A percentile compares a stretch with the other conserved stretches of the same genome.
Evolutionary conservation across 2,329 filamentous ascomycete species (phyloP).

Genomic region (Neofusicoccum cordaticola): DNA sequence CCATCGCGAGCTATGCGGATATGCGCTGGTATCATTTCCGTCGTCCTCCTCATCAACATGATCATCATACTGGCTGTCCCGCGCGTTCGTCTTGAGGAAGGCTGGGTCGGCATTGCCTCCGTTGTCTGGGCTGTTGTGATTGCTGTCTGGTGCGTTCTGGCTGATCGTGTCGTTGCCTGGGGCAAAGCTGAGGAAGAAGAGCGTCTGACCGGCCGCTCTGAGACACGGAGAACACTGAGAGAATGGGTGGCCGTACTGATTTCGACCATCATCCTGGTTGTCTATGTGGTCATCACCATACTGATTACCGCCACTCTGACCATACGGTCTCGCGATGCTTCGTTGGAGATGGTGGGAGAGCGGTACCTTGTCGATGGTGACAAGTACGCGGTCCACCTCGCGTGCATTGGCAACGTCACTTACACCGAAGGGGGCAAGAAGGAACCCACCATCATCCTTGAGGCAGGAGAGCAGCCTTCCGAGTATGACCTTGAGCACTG

Average conservation of each 20-base stretch:
- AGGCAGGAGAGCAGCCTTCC: slow-evolving; percentile 76
- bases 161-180: slow-evolving; percentile 82
- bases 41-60: slow-evolving; percentile 69
- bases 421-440: slow-evolving; percentile 57
- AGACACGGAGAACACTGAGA: slow-evolving; percentile 74
- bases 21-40: slow-evolving; percentile 64
- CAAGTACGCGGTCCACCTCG: slow-evolving; percentile 84
- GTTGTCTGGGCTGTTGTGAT: slow-evolving; percentile 81
- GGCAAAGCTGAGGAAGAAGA: slow-evolving; percentile 93
- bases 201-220: slow-evolving; percentile 81
- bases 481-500: slow-evolving; percentile 78
- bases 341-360: slow-evolving; percentile 69
- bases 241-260: slow-evolving; percentile 82
- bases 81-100: slow-evolving; percentile 75
- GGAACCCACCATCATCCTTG: slow-evolving; percentile 78
- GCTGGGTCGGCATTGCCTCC: slow-evolving; percentile 85
- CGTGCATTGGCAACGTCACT: slow-evolving; percentile 71
- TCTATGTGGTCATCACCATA: slow-evolving; percentile 66
- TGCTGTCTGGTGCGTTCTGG: slow-evolving; percentile 72
- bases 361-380: slow-evolving; percentile 76
- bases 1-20: slow-evolving; percentile 78
- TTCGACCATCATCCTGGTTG: slow-evolving; percentile 67
- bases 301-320: slow-evolving; percentile 78
- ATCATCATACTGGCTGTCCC: slow-evolving; percentile 76
- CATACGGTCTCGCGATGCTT: slow-evolving; percentile 75